Percentiles rank a stretch among this genome's conserved stretches.
These are phyloP conservation scores for Diaporthe sp. DNA, from an alignment of 2,329 filamentous ascomycete genomes.

Conservation along the genomic window DNA sequence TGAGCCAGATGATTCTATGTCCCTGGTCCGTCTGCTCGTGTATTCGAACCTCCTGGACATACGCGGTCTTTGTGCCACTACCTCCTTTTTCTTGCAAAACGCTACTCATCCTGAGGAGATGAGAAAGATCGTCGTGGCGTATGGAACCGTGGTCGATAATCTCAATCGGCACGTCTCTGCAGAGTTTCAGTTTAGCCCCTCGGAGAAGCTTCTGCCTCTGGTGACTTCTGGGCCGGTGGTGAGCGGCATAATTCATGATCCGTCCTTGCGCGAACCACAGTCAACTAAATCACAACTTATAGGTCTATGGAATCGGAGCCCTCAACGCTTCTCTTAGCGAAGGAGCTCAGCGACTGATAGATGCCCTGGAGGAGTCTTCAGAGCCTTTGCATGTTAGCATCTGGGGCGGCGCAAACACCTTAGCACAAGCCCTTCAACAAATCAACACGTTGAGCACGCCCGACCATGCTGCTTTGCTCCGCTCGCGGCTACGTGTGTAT, in stretches of 20 bases:
- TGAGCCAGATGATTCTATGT: neutral
- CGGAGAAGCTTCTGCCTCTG: neutral
- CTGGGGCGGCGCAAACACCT: neutral
- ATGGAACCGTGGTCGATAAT: neutral
- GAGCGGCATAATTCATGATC: neutral
- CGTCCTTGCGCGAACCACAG: no score
- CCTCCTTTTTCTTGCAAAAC: neutral
- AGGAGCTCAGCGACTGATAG: neutral
- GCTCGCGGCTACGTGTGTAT: neutral
- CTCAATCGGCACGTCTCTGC: neutral
- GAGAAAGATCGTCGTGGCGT: neutral
- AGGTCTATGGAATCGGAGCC: neutral
- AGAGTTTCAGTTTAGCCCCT: neutral
- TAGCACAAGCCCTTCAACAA: neutral
- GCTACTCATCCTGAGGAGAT: neutral
- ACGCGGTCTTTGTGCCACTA: neutral
- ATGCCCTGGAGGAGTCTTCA: neutral
- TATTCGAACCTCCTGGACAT: neutral
- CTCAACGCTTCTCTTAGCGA: neutral
- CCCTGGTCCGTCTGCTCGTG: neutral
- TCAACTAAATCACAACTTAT: neutral
- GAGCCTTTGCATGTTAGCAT: neutral
- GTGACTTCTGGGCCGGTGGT: neutral
- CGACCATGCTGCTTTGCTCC: neutral
- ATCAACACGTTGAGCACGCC: neutral